Conservation (phyloP, 2,329 filamentous ascomycete genomes). For the Penicillium sp. region DNA sequence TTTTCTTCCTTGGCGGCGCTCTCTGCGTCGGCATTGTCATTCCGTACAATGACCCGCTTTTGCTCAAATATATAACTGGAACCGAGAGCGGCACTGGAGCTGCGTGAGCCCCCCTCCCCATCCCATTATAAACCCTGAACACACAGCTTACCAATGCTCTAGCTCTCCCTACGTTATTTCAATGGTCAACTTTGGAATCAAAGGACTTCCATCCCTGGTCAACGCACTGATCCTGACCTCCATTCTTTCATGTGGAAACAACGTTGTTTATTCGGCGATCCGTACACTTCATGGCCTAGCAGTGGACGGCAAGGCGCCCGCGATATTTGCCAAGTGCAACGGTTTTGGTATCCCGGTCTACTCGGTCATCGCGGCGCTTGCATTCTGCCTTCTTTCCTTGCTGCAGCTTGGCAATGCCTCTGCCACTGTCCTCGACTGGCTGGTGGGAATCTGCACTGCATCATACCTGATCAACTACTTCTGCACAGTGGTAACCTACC, state of each 20-base stretch:
- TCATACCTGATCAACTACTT: slow-evolving; percentile 38
- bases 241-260: slow-evolving; percentile 68
- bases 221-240: slow-evolving; percentile 71
- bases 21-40: slow-evolving; percentile 71
- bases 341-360: slow-evolving; percentile 69
- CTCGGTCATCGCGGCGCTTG: slow-evolving; percentile 65
- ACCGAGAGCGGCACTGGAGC: slow-evolving; percentile 64
- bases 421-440: slow-evolving; percentile 61
- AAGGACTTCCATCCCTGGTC: slow-evolving; percentile 66
- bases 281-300: slow-evolving; percentile 68
- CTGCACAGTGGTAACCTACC: slow-evolving; percentile 68
- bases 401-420: slow-evolving; percentile 68
- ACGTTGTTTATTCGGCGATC: slow-evolving; percentile 50
- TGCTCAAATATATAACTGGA: slow-evolving; percentile 47
- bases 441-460: slow-evolving; percentile 24
- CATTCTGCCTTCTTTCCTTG: slow-evolving; percentile 70
- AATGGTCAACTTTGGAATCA: slow-evolving; percentile 65
- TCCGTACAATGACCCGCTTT: slow-evolving; percentile 65
- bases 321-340: slow-evolving; percentile 53
- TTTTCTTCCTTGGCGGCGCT: slow-evolving; percentile 73
- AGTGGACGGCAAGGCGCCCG: slow-evolving; percentile 64
- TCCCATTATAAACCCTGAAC: background rate
- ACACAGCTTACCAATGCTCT: slow-evolving; percentile 1
- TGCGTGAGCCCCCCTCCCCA: slow-evolving; percentile 37
- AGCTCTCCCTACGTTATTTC: slow-evolving; percentile 63